Conservation (phyloP, 2,329 filamentous ascomycete species). For the Celoporthe dispersa region DNA sequence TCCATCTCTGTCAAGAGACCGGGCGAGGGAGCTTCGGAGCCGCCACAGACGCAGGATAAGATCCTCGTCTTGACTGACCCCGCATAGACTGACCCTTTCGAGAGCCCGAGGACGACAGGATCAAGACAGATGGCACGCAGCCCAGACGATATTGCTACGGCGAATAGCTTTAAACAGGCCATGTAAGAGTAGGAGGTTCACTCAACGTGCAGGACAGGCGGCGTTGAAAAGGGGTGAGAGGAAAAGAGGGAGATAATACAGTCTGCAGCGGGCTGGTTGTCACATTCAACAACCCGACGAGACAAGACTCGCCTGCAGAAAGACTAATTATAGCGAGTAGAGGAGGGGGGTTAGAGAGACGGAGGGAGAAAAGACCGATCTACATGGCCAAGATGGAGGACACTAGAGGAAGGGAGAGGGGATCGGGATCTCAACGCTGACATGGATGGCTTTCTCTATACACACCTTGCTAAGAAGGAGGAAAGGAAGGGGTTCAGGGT, state of each 20-base stretch:
- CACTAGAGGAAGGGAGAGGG: not conserved
- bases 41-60: constrained; percentile 24
- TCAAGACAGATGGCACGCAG: not conserved
- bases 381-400: not conserved
- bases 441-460: not conserved
- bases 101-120: not conserved
- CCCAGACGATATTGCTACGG: not conserved
- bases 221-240: no score
- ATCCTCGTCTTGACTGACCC: not conserved
- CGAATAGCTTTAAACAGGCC: not conserved
- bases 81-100: not conserved
- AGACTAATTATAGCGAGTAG: not conserved
- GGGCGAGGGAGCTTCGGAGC: constrained; percentile 18
- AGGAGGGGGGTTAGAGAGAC: not conserved
- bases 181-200: not conserved
- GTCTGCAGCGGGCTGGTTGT: not conserved
- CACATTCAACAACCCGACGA: not conserved
- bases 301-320: not conserved
- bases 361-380: not conserved
- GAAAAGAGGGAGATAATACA: not conserved
- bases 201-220: not conserved
- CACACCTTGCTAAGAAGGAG: not conserved
- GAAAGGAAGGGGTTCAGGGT: not conserved
- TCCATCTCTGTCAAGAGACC: constrained; percentile 29
- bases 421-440: no score